Conservation (phyloP, 495 filamentous ascomycete genomes). For the Aspergillus haitiensis region DNA sequence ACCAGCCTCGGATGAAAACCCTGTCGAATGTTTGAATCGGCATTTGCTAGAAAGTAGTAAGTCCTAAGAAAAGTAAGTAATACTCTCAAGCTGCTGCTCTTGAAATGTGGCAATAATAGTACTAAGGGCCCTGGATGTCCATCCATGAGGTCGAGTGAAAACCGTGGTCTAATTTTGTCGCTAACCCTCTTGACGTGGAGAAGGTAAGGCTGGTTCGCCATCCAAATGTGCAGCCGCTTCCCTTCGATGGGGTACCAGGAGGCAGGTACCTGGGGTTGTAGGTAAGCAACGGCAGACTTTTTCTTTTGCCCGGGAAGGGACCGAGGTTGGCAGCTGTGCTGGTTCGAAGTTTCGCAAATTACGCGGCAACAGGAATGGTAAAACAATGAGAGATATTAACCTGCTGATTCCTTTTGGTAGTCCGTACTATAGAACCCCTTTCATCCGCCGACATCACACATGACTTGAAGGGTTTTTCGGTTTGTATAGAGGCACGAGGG, state of each 20-base stretch:
- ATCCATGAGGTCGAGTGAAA: no score
- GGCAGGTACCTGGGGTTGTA: background rate
- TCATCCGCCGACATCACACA: conserved; percentile 1
- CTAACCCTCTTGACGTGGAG: background rate
- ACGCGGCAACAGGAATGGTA: background rate
- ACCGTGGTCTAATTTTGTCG: background rate
- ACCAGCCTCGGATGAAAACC: background rate
- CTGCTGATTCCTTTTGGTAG: background rate
- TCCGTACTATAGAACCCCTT: background rate
- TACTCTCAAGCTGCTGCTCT: no score
- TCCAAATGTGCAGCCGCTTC: conserved; percentile 4
- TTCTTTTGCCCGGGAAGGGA: background rate
- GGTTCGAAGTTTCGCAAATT: background rate
- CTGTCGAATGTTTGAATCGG: background rate
- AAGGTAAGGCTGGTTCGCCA: background rate
- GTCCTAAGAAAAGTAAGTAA: no score
- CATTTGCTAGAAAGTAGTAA: background rate
- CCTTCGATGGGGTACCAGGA: background rate
- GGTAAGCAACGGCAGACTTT: background rate
- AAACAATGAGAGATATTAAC: background rate
- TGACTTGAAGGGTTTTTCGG: conserved; percentile 6
- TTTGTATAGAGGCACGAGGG: background rate
- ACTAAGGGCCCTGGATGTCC: no score
- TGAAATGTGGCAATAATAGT: no score
- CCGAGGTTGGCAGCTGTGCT: background rate